Conservation (phyloP, 2,329 filamentous ascomycete genomes). For the Epichloe gansuensis region DNA sequence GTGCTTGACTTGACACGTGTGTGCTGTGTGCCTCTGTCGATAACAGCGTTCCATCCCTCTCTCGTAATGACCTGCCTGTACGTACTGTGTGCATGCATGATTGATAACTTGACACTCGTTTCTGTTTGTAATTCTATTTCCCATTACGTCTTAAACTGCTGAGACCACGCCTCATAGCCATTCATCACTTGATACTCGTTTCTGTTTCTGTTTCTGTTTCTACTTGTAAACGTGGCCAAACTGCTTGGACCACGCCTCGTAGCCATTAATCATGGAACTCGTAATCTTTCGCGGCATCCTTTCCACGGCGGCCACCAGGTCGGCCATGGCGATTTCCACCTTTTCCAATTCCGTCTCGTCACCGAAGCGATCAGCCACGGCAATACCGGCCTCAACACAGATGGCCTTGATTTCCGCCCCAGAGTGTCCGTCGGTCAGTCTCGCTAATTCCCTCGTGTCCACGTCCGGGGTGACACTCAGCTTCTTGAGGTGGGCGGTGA, state of each 20-base stretch:
- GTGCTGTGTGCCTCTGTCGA: too few species aligned
- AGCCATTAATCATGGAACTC: slow-evolving; percentile 41
- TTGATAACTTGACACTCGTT: slow-evolving; percentile 6
- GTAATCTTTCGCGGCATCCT: slow-evolving; percentile 46
- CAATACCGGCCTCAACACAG: slow-evolving; percentile 31
- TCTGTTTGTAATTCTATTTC: too few species aligned
- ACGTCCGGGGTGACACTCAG: slow-evolving; percentile 50
- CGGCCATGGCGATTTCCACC: slow-evolving; percentile 26
- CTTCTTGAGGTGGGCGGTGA: slow-evolving; percentile 51
- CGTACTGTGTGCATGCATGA: too few species aligned
- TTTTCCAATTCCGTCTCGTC: slow-evolving; percentile 16
- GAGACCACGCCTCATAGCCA: too few species aligned
- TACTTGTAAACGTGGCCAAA: slow-evolving; percentile 14
- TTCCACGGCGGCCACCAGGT: slow-evolving; percentile 30
- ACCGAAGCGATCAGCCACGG: slow-evolving; percentile 26
- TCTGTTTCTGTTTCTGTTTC: too few species aligned
- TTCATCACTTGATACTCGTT: slow-evolving; percentile 25
- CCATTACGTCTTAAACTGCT: too few species aligned
- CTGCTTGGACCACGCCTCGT: slow-evolving; percentile 40
- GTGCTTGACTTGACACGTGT: background rate
- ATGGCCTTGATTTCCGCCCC: slow-evolving; percentile 64
- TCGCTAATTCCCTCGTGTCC: slow-evolving; percentile 50
- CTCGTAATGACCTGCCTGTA: too few species aligned
- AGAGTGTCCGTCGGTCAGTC: slow-evolving; percentile 61
- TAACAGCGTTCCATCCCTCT: too few species aligned